Evolutionary conservation across 805 yeast genomes (phyloP), one percentile per base, ranked within the genome.

Genomic region (Grigorovia jiainica): DNA sequence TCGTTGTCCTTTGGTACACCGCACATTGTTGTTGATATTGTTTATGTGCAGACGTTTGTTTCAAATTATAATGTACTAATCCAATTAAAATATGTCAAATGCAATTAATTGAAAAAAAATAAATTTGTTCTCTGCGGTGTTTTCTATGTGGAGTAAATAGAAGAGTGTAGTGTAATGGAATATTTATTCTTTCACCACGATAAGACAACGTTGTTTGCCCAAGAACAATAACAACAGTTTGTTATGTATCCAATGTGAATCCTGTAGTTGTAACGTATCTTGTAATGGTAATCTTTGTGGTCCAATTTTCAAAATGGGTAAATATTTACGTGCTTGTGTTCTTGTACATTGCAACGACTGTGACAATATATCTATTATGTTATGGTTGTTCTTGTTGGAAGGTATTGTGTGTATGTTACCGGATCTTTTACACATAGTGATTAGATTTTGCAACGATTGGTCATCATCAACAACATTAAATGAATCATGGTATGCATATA

Each of bases 301-400:
- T 3, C 31, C 31, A 7, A 27, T 13, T 27, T 13, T 27, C 16
- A 27, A 4, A 13, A 13, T n/a, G 15, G 31, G 70, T 15, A 89
- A 66, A 52, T 79, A 67, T 41, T 83, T 71, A 47, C 71, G 72
- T 3, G 81, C 75, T 49, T 80, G 87, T 1, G 76, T 54, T 42
- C 71, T 75, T 0, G 79, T 70, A 32, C 72, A 74, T 0, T 7
- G 18, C 8, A 21, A 15, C 2, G 27, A 70, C 65, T 1, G 80
- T 57, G 20, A 57, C 57, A 10, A 79, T 60, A 4, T 87, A 61
- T 2, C 86, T 50, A 1, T 70, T 61, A 39, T 4, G 31, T 27
- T 27, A 7, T 27, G 5, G 7, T 13, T 10, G 7, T 61, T 32
- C n/a, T n/a, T n/a, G n/a, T n/a, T n/a, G n/a, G n/a, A n/a, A n/a